These are phyloP conservation scores for Ormosia emarginata DNA, from an alignment of 306 rosid genomes.

Conservation along the genomic window DNA sequence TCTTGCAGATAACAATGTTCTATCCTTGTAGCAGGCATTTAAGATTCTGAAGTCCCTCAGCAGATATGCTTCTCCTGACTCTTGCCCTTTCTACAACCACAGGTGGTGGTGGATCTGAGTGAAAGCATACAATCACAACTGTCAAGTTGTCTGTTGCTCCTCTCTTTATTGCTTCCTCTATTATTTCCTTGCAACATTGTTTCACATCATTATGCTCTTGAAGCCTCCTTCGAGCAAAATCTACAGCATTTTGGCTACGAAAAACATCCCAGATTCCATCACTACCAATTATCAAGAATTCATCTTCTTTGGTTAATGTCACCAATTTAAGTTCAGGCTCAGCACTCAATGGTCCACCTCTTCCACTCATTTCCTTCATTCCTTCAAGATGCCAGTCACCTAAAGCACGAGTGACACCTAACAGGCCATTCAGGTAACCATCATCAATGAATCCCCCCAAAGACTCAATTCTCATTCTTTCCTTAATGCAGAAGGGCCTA, in stretches of 20 bases:
- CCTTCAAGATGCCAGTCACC: conserved; percentile 98
- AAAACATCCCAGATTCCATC: conserved; percentile 95
- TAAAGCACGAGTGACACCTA: conserved; percentile 84
- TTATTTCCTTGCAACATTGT: conserved; percentile 75
- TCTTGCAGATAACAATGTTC: conserved; percentile 17
- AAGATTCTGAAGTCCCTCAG: conserved; percentile 80
- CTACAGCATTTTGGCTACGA: conserved; percentile 74
- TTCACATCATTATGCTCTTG: conserved; percentile 86
- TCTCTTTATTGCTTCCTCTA: conserved; percentile 76
- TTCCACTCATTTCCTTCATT: conserved; percentile 65
- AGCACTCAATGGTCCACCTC: conserved; percentile 80
- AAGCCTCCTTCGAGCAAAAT: conserved; percentile 73
- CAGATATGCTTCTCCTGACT: conserved; percentile 80
- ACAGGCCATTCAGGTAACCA: conserved; percentile 70
- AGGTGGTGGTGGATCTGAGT: conserved; percentile 70
- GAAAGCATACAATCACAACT: conserved; percentile 76
- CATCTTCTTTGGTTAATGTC: conserved; percentile 75
- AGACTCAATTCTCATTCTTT: conserved; percentile 67
- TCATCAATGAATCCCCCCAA: conserved; percentile 74
- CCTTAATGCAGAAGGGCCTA: conserved; percentile 65
- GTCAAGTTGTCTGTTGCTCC: conserved; percentile 78
- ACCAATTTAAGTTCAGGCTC: conserved; percentile 79
- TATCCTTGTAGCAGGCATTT: conserved; percentile 53
- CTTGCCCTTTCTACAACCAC: conserved; percentile 55
- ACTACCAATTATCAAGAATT: conserved; percentile 84